Evolutionary conservation across 768 basidiomycete species (phyloP), one percentile per base, ranked within the genome.

Genomic region (Lentinula guzmanii): DNA sequence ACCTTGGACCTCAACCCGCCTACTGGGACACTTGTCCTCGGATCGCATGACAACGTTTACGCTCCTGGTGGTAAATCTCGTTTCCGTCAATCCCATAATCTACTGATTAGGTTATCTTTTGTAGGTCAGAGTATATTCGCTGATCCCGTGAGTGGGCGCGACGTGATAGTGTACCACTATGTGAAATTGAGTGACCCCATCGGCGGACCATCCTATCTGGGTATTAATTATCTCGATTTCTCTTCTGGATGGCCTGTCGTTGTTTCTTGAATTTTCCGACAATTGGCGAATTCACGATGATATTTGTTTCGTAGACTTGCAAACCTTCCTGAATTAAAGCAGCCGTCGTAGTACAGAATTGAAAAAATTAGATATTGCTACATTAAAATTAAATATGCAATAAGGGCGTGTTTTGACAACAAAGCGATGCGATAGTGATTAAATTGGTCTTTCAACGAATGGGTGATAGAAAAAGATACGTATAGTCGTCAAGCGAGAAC

Each of bases 161-260:
- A 64, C 35, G 56, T 62, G 8, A 64, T 64, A 3, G 63, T 62
- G 3, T 64, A 64, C 45, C 63, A 64, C 42, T 64, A 64, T 46
- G 45, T 62, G 11, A 39, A 48, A 31, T 41, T 53, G 39, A 33
- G 56, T 28, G 55, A 56, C 41, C 41, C 55, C 39, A 39, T 56
- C 15, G 55, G 55, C 31, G 55, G 55, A 56, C 55, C 55, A 31
- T 56, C 55, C 8, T 56, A 56, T 63, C 70, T 15, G 70, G 70
- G 16, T 10, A 68, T 72, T 60, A 72, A 72, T 59, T 63, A 62
- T 13, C 63, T 72, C n/a, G 65, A 70, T 53, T 72, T 71, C 60
- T 69, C 70, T 42, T 58, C 53, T 33, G 71, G 70, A 11, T 72
- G 71, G 71, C 71, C 71, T 16, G 68, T 70, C 33, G 71, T 69